Evolutionary conservation across 2,329 filamentous ascomycete genomes (phyloP), one percentile per base, ranked within the genome.

Genomic region (Fusarium sublunatum): DNA sequence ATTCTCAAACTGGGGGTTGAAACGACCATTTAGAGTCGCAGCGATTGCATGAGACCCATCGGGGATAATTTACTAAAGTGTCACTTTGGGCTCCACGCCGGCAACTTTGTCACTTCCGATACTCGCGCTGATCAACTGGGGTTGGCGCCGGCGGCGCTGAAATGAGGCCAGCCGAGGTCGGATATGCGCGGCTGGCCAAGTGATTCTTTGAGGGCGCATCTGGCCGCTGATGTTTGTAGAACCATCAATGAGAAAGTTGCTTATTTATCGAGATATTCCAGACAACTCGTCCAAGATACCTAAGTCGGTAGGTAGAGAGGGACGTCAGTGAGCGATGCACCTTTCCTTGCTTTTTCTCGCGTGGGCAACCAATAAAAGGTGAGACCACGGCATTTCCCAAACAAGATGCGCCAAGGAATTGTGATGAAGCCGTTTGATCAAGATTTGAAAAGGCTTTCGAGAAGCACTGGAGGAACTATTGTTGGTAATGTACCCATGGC

Each of bases 31-130:
- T 42, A 58, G 49, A 52, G 36, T 50, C 55, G 53, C 45, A 56
- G 52, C 55, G 48, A 39, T 41, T 68, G 60, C 64, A 68, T 68
- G 64, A 70, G 60, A 70, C 60, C 56, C 58, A 58, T 66, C 55
- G 47, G 61, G 56, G 49, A 64, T 60, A 51, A 40, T 55, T 55
- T 39, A 68, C 51, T 35, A 61, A 64, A 66, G 42, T 53, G 61
- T 49, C 58, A 55, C 38, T 69, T 68, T 50, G 41, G 61, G 56
- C 46, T 53, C 39, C 47, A 45, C 43, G 55, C 58, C 64, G 53
- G 59, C 31, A 65, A 51, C 53, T 59, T 52, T 65, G 55, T 65
- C 61, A 57, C 59, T 59, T 53, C 67, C 58, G 53, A 69, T 66
- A 42, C 47, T 69, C 47, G 64, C 50, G 55, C 51, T 59, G 67